Conservation (phyloP, 2,329 filamentous ascomycete genomes). For the Aspergillus sojae region DNA sequence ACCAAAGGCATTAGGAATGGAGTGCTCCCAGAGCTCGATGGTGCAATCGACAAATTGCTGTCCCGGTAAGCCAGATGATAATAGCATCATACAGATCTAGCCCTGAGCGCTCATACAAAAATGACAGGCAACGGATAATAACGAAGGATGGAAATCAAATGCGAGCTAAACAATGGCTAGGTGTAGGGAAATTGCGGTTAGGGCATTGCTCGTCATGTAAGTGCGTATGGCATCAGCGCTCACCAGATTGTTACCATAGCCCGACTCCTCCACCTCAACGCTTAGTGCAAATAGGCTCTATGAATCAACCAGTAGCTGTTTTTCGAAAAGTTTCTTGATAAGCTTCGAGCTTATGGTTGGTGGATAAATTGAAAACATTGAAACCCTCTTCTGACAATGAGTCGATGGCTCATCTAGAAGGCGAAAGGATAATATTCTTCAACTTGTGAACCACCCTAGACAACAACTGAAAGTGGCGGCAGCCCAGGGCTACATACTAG, state of each 20-base stretch:
- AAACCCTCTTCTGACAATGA: neutral
- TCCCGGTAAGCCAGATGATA: neutral
- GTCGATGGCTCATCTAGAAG: neutral
- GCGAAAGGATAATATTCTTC: neutral
- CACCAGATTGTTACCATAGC: neutral
- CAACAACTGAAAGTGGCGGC: neutral
- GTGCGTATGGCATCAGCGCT: constrained; percentile 2
- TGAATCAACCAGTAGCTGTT: neutral
- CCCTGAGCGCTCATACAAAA: neutral
- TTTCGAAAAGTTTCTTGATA: neutral
- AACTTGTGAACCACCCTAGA: neutral
- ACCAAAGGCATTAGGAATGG: neutral
- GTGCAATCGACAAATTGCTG: neutral
- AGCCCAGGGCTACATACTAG: neutral
- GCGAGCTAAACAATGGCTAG: neutral
- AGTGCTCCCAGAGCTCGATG: neutral
- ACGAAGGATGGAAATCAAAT: neutral
- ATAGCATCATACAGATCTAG: neutral
- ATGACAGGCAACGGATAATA: neutral
- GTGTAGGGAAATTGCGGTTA: neutral
- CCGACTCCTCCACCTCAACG: neutral
- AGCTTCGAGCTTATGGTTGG: neutral
- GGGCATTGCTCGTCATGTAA: constrained; percentile 3
- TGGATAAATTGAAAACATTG: neutral
- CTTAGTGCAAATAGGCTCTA: neutral